phyloP scores from a whole-genome alignment of 371 early-diverging fungal species.

The Mucor mucedo region DNA sequence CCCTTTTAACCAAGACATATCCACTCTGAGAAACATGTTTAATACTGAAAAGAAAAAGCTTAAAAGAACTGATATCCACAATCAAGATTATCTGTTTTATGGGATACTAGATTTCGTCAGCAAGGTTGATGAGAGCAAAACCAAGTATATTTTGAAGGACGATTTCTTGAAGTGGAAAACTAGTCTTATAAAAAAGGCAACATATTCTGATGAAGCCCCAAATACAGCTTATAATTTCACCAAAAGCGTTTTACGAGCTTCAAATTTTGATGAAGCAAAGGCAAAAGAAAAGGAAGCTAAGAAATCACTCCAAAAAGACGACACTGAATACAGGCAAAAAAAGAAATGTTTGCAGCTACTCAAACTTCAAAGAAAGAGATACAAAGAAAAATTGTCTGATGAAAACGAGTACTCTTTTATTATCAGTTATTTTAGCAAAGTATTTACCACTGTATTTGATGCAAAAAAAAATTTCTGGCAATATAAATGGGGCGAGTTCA shows the following conservation, averaged over 20 bases:
- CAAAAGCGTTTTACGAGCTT: background rate
- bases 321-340: conserved; percentile 1
- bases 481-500: conserved; percentile 9
- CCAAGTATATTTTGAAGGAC: background rate
- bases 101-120: background rate
- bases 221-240: conserved; percentile 8
- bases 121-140: background rate
- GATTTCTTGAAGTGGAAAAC: background rate
- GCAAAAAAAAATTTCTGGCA: background rate
- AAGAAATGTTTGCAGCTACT: background rate
- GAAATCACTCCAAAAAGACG: conserved; percentile 6
- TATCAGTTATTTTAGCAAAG: conserved; percentile 8
- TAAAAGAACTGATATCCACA: background rate
- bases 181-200: background rate
- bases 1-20: no score
- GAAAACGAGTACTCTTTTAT: conserved; percentile 12
- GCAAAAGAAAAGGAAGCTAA: conserved; percentile 6
- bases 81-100: background rate
- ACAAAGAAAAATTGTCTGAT: background rate
- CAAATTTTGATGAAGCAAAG: conserved; percentile 1
- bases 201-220: background rate
- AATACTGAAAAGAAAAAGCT: background rate
- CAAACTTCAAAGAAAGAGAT: background rate
- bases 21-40: no score
- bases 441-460: background rate